Base-by-base conservation (phyloP, 2,329 filamentous ascomycete species). In the Mycosphaerella sp. region DNA sequence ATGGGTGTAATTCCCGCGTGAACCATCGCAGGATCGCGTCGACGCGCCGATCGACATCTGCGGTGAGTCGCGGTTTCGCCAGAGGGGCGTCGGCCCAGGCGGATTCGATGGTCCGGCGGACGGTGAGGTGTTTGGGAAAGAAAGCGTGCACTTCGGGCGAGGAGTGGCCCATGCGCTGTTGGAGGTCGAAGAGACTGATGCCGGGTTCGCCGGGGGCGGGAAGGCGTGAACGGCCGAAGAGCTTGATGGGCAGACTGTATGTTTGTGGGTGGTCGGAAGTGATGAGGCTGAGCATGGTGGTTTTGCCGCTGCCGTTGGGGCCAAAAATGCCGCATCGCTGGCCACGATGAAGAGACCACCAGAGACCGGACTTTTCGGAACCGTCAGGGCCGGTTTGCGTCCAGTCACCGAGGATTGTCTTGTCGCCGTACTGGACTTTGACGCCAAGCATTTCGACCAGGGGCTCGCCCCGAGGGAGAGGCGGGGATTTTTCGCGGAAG, bases 221-320 rank as follows among this genome's bases (percentile, higher is more conserved):
- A 0, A 96, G 77, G 17, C 93, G 82, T 51, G 85, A 86, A 21
- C 83, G 83, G 0, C 90, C 89, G 67, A 98, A 97, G 11, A 96
- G 78, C 62, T 82, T 85, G 57, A 98, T 85, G 0, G 92, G 91
- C 23, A 91, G 81, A 0, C 88, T 89, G 69, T 97, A 98, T 0
- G 91, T 84, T 70, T 97, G 92, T 0, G 93, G 93, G 64, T 98
- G 93, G 66, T 98, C 93, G 1, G 92, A 97, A 56, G 89, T 95
- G 55, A 98, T 87, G 5, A 98, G 78, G 4, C 90, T 93, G 29
- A 97, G 80, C 39, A 98, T 79, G 0, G 93, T 98, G 0, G 93
- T 98, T 75, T 98, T 98, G 14, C 93, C 93, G 0, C 89, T 95
- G 23, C 80, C 93, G 64, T 98, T 97, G 32, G 91, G 86, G 0